Conservation (phyloP, 140 eudicot genomes). For the Senecio squalidus region DNA sequence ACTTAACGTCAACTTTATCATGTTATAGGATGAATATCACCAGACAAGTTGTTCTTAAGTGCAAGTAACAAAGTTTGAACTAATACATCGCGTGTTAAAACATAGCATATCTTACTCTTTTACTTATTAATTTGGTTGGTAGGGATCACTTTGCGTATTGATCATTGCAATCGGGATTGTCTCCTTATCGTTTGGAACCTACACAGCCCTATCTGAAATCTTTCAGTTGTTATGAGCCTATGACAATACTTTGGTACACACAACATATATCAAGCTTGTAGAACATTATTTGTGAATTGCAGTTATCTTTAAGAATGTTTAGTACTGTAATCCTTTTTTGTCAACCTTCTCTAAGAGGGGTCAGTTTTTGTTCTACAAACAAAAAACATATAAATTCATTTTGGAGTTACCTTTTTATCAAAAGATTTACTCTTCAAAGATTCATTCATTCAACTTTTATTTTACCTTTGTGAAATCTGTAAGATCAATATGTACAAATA, state of each 20-base stretch:
- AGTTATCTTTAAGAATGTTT: background rate
- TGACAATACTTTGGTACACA: background rate
- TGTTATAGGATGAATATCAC: no score
- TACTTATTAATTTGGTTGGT: background rate
- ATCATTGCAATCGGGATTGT: conserved; percentile 50
- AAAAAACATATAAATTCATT: background rate
- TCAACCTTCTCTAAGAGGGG: background rate
- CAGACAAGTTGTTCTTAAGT: background rate
- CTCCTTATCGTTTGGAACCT: conserved; percentile 58
- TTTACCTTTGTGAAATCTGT: no score
- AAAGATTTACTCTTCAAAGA: no score
- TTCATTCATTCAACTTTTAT: no score
- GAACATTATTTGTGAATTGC: background rate
- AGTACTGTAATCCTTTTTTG: no score
- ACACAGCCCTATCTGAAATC: conserved; percentile 48
- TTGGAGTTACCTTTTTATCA: background rate
- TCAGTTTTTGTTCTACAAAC: background rate
- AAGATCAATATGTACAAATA: no score
- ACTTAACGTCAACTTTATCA: background rate
- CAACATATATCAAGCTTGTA: background rate
- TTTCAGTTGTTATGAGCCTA: conserved; percentile 19
- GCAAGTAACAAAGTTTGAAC: background rate
- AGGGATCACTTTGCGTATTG: conserved; percentile 46
- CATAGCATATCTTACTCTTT: background rate
- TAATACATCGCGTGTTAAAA: background rate